Base-by-base conservation (phyloP, 2,329 filamentous ascomycete species). In the Aspergillus phoenicis region DNA sequence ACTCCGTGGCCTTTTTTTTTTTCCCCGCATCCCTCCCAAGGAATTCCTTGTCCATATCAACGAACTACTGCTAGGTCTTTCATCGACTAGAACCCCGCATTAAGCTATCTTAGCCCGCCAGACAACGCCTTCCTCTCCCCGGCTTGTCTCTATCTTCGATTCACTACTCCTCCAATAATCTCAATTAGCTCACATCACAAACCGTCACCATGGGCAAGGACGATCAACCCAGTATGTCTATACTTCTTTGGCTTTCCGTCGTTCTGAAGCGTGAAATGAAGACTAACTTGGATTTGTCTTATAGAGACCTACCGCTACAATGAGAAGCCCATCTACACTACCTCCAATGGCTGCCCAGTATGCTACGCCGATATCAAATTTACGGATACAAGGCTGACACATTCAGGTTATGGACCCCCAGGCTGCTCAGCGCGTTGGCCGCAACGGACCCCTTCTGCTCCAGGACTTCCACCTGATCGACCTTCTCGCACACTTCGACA, bases 401-500 rank as follows among this genome's bases (percentile, higher is more conserved):
- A n/a, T 33, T 15, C 62, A 77, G 63, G 80, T 87, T 59, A 79
- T 82, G 62, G 80, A 84, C 66, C 83, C 84, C 17, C 78, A 83
- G 66, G 76, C 78, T 15, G 76, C 77, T 56, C 84, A 87, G 72
- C 80, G 86, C 60, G 75, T 85, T 36, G 86, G 85, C 52, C 70
- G 73, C 52, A 84, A 83, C 66, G 85, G 86, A 0, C 86, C 86
- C 64, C 78, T 89, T 41, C 77, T 88, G 62, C 82, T 89, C 22
- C 86, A 88, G 69, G 86, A 88, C 71, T 87, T 87, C 71, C 86
- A 89, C 70, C 74, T 89, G 71, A 85, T 89, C 66, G 87, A 88
- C 65, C 75, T 87, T 36, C 80, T 89, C 13, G 75, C 78, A 22
- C 75, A 78, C 58, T 79, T 79, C 55, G 74, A 79, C 64, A 70